These are phyloP conservation scores for Colletotrichum sp. DNA, from an alignment of 2,329 filamentous ascomycete genomes.

Conservation along the genomic window DNA sequence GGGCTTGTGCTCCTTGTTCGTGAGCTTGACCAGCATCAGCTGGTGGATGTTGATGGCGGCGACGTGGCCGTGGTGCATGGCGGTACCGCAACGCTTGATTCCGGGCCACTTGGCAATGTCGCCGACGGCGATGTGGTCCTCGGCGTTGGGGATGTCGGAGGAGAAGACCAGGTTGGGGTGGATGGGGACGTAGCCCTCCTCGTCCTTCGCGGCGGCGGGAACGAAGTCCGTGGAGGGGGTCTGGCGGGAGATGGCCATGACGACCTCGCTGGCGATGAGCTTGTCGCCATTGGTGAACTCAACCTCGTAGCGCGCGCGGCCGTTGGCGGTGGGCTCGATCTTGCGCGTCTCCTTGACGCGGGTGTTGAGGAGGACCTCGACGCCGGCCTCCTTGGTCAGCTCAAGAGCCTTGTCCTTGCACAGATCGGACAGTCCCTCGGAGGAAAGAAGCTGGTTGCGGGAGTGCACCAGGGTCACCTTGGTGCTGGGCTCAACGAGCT, in stretches of 20 bases:
- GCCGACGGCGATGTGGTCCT: constrained; percentile 70
- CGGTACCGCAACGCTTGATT: constrained; percentile 79
- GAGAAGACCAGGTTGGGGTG: constrained; percentile 60
- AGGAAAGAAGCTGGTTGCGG: constrained; percentile 70
- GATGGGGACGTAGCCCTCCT: constrained; percentile 71
- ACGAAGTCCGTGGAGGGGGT: constrained; percentile 68
- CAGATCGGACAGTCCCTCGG: constrained; percentile 73
- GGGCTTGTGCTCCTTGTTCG: constrained; percentile 38
- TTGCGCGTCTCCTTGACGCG: constrained; percentile 57
- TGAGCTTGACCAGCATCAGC: constrained; percentile 52
- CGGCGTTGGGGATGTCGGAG: constrained; percentile 57
- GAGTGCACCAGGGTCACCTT: constrained; percentile 80
- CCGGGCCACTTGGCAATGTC: constrained; percentile 76
- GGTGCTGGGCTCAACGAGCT: constrained; percentile 66
- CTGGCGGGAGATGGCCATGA: constrained; percentile 72
- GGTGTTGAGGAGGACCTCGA: constrained; percentile 68
- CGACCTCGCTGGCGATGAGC: constrained; percentile 67
- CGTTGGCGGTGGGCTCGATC: constrained; percentile 44
- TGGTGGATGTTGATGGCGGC: constrained; percentile 72
- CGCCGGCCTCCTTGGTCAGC: constrained; percentile 64
- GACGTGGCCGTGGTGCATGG: constrained; percentile 75
- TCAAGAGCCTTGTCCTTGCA: constrained; percentile 68
- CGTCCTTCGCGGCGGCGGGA: constrained; percentile 61
- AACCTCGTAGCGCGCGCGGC: constrained; percentile 48
- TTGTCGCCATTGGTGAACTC: constrained; percentile 65